Evolutionary conservation across 2,329 filamentous ascomycete genomes (phyloP), one percentile per base, ranked within the genome.

Genomic region (Onygena corvina): DNA sequence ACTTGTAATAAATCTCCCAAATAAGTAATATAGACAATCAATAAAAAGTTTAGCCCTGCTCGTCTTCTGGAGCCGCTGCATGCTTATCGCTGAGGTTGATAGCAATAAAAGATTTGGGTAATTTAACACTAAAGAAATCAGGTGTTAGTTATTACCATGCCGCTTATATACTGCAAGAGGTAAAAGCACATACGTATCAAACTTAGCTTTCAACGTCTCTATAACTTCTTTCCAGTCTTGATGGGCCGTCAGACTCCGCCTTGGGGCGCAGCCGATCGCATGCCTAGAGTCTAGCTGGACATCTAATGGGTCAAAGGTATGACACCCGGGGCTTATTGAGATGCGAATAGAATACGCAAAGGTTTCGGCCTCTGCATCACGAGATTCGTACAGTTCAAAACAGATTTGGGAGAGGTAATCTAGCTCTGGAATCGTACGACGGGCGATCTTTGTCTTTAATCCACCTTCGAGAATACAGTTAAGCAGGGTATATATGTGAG

Each of bases 401-500:
- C 87, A 94, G 62, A 98, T 96, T 63, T 96, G 92, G 5, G 86
- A 93, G 23, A 98, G 79, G 64, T 98, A 98, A 65, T 98, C 92
- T 29, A 98, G 80, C 68, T 98, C 92, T 0, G 92, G 92, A 55
- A 98, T 98, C 34, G 86, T 88, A 60, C 87, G 89, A 31, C 93
- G 84, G 59, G 87, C 84, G 61, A 98, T 96, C 71, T 98, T 98
- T 20, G 90, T 95, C 62, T 93, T 85, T 56, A 98, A 86, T 25
- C 92, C 93, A 53, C 93, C 92, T 65, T 98, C 92, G 21, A 98
- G 77, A 58, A 98, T 96, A 65, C 90, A 96, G 66, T 98, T 98
- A 51, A 98, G 78, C 3, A 98, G 76, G 3, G 92, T 98, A 70
- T 98, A 98, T 55, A 98, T 95, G 65, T 98, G 92, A 0, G 87